phyloP scores from a whole-genome alignment of 208 protist species.

The Eutreptiella sp. region DNA sequence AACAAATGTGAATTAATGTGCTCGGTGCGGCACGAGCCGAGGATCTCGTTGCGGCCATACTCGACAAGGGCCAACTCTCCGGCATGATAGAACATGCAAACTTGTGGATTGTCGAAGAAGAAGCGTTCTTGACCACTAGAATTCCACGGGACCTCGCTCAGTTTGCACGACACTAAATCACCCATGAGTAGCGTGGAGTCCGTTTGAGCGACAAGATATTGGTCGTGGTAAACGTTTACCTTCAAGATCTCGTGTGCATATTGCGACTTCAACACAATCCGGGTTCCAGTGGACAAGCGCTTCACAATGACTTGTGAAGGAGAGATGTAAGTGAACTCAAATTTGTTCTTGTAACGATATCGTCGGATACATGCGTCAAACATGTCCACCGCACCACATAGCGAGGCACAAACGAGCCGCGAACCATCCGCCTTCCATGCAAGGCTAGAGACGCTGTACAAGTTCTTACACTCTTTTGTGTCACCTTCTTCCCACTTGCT shows the following conservation, averaged over 20 bases:
- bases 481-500: conserved; percentile 84
- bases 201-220: conserved; percentile 90
- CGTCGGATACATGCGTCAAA: conserved; percentile 91
- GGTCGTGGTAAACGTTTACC: conserved; percentile 90
- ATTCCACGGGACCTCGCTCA: conserved; percentile 86
- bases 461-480: conserved; percentile 65
- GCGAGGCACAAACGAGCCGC: conserved; percentile 74
- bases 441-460: conserved; percentile 78
- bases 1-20: conserved; percentile 88
- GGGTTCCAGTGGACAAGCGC: conserved; percentile 70
- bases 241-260: conserved; percentile 88
- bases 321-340: conserved; percentile 95
- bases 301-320: conserved; percentile 93
- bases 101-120: conserved; percentile 88
- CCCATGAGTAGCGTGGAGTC: conserved; percentile 88
- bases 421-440: conserved; percentile 90
- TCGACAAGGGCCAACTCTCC: conserved; percentile 93
- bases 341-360: conserved; percentile 84
- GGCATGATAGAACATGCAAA: conserved; percentile 92
- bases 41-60: conserved; percentile 89
- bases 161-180: conserved; percentile 85
- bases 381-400: conserved; percentile 87
- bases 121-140: conserved; percentile 83
- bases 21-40: conserved; percentile 91
- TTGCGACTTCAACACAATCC: conserved; percentile 86